Base-by-base conservation (phyloP, 768 basidiomycete species). In the Phylloporus sp. region DNA sequence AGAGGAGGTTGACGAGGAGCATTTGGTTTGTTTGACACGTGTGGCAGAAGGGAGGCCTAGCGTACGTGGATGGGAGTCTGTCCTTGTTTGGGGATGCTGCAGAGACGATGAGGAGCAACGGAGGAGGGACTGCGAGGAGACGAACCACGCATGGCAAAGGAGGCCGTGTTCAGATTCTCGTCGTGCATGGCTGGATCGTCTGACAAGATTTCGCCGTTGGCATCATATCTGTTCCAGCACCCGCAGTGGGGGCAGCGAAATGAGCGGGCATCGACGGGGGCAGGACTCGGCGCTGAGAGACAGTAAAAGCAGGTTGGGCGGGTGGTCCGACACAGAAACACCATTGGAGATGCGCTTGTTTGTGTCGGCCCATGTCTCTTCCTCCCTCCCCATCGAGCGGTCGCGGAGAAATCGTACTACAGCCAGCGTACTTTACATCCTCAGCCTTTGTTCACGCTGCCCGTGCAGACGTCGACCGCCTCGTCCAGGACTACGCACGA, bases 21-120 rank as follows among this genome's bases (percentile, higher is more conserved):
- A 84, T 86, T 63, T 97, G 94, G 69, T 97, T 97, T n/a, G 91
- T 89, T 59, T 87, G 85, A 67, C 95, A 97, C 7, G 81, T 82
- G 59, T 87, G 84, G 70, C 94, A 97, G 72, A 95, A 95, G 8
- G 81, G 79, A 1, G 79, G 75, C 24, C 73, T 76, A 49, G 57
- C 59, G 52, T 85, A 86, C 49, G 75, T 65, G 20, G 81, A 79
- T 1, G 84, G 88, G 23, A 92, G 69, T 22, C 81, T 79, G 64
- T 88, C 81, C 61, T 80, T 87, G 59, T 80, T 81, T 4, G 80
- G 83, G 18, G 85, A 86, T 6, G 80, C 88, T 91, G 54, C 16
- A 44, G 29, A 28, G 44, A 23, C 27, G 13, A 39, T 61, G 44
- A 54, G 44, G 18, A 32, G 16, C 10, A 15, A 23, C 24, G 10